Conservation (phyloP, 2,329 filamentous ascomycete species). For the Tolypocladium ophioglossoides region DNA sequence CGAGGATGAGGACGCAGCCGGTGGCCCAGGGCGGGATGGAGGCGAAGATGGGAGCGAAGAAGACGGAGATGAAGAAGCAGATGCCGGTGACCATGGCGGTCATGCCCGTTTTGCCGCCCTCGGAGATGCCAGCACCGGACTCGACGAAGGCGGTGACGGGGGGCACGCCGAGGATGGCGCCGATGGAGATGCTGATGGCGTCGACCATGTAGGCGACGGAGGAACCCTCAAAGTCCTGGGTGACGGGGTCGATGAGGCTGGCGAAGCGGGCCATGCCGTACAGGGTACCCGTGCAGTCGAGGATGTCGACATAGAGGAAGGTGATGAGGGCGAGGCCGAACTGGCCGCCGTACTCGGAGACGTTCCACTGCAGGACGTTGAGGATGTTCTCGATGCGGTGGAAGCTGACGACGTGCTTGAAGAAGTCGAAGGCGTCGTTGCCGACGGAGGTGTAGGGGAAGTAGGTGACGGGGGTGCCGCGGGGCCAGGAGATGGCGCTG, state of each 20-base stretch:
- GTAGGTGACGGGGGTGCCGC: conserved; percentile 64
- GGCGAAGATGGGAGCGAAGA: conserved; percentile 85
- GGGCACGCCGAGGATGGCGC: conserved; percentile 64
- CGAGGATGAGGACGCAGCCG: conserved; percentile 76
- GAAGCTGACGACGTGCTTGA: conserved; percentile 79
- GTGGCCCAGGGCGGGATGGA: conserved; percentile 86
- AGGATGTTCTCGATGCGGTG: conserved; percentile 63
- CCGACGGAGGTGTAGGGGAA: conserved; percentile 66
- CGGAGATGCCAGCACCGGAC: conserved; percentile 80
- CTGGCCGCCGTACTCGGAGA: conserved; percentile 57
- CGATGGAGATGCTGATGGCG: conserved; percentile 67
- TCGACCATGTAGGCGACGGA: conserved; percentile 78
- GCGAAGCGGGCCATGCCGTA: conserved; percentile 86
- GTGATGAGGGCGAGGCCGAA: conserved; percentile 80
- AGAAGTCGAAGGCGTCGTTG: conserved; percentile 68
- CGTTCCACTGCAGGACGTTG: conserved; percentile 62
- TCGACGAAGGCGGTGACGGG: conserved; percentile 84
- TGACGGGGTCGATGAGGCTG: conserved; percentile 67
- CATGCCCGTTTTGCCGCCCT: conserved; percentile 77
- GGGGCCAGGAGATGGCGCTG: conserved; percentile 81
- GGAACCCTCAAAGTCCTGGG: conserved; percentile 80
- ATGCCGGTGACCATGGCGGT: conserved; percentile 69
- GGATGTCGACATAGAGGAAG: conserved; percentile 83
- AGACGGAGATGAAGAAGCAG: conserved; percentile 78
- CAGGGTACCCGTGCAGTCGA: conserved; percentile 76